Conservation (phyloP, 805 yeast genomes). For the Nakazawaea wyomingensis region DNA sequence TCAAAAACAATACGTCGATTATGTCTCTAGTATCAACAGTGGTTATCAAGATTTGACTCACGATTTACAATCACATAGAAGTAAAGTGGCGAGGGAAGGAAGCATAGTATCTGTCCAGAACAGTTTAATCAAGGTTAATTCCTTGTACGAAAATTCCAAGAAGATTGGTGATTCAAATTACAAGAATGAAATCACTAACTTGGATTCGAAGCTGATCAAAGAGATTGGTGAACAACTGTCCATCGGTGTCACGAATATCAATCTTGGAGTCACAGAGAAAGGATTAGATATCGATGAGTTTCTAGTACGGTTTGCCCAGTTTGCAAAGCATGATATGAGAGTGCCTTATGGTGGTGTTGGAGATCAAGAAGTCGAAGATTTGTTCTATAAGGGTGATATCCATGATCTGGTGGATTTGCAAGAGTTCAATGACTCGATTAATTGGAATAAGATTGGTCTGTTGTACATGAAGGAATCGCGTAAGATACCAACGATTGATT, state of each 20-base stretch:
- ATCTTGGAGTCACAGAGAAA: conserved; percentile 51
- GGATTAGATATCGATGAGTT: conserved; percentile 46
- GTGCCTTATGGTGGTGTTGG: conserved; percentile 9
- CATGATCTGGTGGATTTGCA: conserved; percentile 18
- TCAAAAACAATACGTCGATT: conserved; percentile 13
- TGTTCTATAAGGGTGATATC: conserved; percentile 13
- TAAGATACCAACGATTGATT: conserved; percentile 49
- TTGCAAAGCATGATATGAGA: conserved; percentile 28
- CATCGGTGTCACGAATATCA: conserved; percentile 55
- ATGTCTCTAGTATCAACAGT: conserved; percentile 5
- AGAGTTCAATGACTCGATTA: conserved; percentile 36
- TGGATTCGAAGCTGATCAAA: conserved; percentile 60
- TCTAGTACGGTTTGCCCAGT: conserved; percentile 30
- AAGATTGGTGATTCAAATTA: conserved; percentile 25
- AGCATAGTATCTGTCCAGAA: conserved; percentile 45
- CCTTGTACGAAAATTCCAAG: conserved; percentile 38
- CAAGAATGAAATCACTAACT: conserved; percentile 39
- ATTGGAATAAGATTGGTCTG: conserved; percentile 59
- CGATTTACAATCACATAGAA: conserved; percentile 28
- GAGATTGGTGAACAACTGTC: conserved; percentile 60
- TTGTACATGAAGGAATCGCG: conserved; percentile 41
- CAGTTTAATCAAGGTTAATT: conserved; percentile 41
- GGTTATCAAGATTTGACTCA: conserved; percentile 7
- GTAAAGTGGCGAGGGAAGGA: conserved; percentile 51
- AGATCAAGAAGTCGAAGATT: conserved; percentile 21